Evolutionary conservation across 2,329 filamentous ascomycete species (phyloP).

Genomic region (Penicillium sp.): DNA sequence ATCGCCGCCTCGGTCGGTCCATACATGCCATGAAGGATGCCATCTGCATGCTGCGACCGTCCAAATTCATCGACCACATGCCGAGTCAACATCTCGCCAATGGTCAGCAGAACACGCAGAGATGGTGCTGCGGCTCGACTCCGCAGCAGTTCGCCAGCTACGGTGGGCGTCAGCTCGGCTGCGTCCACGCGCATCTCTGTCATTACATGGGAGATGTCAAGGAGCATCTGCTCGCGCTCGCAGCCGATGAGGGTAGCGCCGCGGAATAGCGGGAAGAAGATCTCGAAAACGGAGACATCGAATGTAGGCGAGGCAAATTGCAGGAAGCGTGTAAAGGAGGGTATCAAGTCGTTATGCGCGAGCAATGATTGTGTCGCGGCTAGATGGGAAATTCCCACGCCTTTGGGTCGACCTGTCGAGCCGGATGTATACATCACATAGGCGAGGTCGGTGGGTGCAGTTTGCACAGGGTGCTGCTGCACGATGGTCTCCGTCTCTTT

Average conservation of each 20-base stretch:
- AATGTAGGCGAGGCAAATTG: conserved; percentile 93
- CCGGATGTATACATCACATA: conserved; percentile 96
- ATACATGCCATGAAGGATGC: conserved; percentile 90
- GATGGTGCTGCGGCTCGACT: conserved; percentile 67
- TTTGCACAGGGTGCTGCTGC: background rate
- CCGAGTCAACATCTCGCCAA: conserved; percentile 87
- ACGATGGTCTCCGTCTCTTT: background rate
- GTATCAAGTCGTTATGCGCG: conserved; percentile 77
- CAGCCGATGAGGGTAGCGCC: conserved; percentile 73
- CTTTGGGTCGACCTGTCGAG: conserved; percentile 86
- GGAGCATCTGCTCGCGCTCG: conserved; percentile 68
- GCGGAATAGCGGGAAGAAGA: conserved; percentile 82
- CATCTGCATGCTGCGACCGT: conserved; percentile 51
- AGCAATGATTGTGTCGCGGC: conserved; percentile 81
- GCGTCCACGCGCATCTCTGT: conserved; percentile 71
- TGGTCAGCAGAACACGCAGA: conserved; percentile 75
- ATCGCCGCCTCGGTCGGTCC: conserved; percentile 91
- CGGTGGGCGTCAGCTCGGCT: conserved; percentile 85
- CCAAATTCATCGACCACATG: conserved; percentile 80
- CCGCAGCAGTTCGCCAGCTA: conserved; percentile 74
- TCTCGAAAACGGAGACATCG: conserved; percentile 92
- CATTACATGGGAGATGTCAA: conserved; percentile 71
- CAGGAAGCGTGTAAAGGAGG: conserved; percentile 74
- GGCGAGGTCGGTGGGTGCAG: conserved; percentile 55
- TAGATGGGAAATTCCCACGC: conserved; percentile 77